Base-by-base conservation (phyloP, 495 filamentous ascomycete species). In the Xanthoparmelia taractica region DNA sequence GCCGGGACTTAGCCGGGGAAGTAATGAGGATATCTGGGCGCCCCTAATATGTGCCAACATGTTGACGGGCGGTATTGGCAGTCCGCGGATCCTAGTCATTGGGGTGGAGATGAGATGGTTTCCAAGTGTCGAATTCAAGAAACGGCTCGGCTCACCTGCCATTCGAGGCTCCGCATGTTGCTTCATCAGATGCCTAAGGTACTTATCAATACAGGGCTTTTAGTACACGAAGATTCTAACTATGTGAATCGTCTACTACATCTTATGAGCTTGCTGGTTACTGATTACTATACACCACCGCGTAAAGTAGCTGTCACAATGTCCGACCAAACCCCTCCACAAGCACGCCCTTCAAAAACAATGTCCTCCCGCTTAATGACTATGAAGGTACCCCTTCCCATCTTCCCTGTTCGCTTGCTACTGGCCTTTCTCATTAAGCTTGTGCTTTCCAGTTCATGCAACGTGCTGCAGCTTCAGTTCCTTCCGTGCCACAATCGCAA, bases 311-410 rank as follows among this genome's bases (percentile, higher is more conserved):
- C 50, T 33, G 29, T 6, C 77, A 67, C 67, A 65, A 78, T 78
- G 79, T 66, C 73, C 43, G 56, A 59, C 61, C 65, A 72, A 29
- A 60, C 68, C 33, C 59, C 71, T 37, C 54, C 73, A 61, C 67
- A 75, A 64, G 65, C 71, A 48, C 80, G 77, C 71, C 71, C 79
- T 34, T 71, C 76, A 25, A 95, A 95, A 76, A 78, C 78, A 13
- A 94, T 96, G 88, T 96, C 92, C 65, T 92, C 90, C 4, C 84
- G 92, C 60, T 83, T 97, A 25, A 77, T 95, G 69, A 96, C 89
- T 31, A 97, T 97, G 92, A 96, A 96, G 76, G 85, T 85, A 73
- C 29, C 25, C 33, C 40, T 37, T 23, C 34, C 56, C 11, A n/a
- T 48, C 69, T 64, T 47, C 64, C 11, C 52, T 37, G 41, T n/a